Evolutionary conservation across 768 basidiomycete species (phyloP).

Genomic region (Tricholoma flavovirens): DNA sequence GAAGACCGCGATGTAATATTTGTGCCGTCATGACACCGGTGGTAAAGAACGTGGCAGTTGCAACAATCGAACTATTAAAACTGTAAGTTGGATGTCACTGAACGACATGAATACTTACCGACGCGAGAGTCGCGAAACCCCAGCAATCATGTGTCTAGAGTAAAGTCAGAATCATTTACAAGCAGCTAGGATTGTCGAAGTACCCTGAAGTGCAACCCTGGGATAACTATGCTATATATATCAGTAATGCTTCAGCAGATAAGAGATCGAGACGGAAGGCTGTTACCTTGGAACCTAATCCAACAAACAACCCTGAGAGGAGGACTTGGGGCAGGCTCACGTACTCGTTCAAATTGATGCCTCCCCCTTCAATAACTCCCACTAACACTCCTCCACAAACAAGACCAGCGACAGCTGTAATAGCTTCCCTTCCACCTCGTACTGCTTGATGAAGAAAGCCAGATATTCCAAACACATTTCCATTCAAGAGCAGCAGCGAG

Average conservation of each 20-base stretch:
- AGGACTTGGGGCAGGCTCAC: conserved; percentile 26
- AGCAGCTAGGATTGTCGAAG: background rate
- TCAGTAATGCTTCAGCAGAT: background rate
- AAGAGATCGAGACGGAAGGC: background rate
- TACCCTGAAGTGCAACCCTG: conserved; percentile 68
- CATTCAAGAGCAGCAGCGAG: conserved; percentile 47
- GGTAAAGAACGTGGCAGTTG: conserved; percentile 48
- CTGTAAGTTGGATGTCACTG: background rate
- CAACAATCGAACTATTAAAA: conserved; percentile 41
- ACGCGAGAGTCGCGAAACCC: conserved; percentile 48
- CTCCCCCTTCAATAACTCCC: conserved; percentile 33
- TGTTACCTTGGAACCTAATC: conserved; percentile 50
- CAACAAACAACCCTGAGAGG: conserved; percentile 51
- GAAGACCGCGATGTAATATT: conserved; percentile 30
- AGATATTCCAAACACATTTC: conserved; percentile 54
- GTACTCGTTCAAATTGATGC: conserved; percentile 19
- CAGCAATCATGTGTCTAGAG: conserved; percentile 58
- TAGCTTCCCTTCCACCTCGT: conserved; percentile 38
- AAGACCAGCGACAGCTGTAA: conserved; percentile 39
- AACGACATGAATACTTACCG: conserved; percentile 31
- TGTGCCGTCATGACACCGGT: conserved; percentile 43
- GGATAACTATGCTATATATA: conserved; percentile 31
- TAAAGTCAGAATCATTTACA: background rate
- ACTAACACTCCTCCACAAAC: conserved; percentile 42
- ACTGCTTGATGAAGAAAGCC: conserved; percentile 52